Base-by-base conservation (phyloP, 805 yeast genomes). In the Saturnispora ahearnii region DNA sequence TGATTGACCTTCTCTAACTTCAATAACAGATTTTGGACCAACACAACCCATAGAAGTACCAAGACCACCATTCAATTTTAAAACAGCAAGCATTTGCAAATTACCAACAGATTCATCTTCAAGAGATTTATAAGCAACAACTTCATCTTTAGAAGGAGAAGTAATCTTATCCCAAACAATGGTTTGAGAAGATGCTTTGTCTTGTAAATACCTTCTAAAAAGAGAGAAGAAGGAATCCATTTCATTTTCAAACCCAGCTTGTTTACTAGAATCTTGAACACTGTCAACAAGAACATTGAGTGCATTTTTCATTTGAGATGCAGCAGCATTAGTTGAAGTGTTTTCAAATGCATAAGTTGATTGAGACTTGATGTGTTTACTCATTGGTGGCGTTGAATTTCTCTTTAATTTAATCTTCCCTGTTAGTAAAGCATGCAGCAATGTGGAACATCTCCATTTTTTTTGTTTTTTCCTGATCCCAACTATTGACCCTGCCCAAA, bases 11-110 rank as follows among this genome's bases (percentile, higher is more conserved):
- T 93, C 99, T 70, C 99, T 86, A 45, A 93, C 99, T 73, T 93
- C 99, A 65, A 93, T 93, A 57, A 93, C 95, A 28, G 96, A 87
- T 71, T 90, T 90, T 56, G 99, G 99, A 52, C 99, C 99, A 55
- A 93, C 97, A 73, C 99, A 93, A 51, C 99, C 99, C 99, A 93
- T 93, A 9, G 98, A 91, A 21, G 99, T 93, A 65, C 99, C 99
- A 59, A 93, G 77, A 41, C 99, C 99, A 75, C 99, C 99, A 66
- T 93, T 93, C 67, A 93, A 78, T 73, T 93, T 93, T 69, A 93
- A 77, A 40, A 93, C 99, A 8, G 97, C 98, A 66, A 93, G 78
- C 69, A 90, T 90, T 59, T 81, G 70, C 62, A 93, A 75, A 66
- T 79, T 75, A 15, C 41, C 34, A 44, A 58, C 57, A 21, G 51